Percentiles rank a stretch among this genome's conserved stretches.
Conservation (phyloP, 192 early-diverging fungal species). For the Neocallimastix lanati region DNA sequence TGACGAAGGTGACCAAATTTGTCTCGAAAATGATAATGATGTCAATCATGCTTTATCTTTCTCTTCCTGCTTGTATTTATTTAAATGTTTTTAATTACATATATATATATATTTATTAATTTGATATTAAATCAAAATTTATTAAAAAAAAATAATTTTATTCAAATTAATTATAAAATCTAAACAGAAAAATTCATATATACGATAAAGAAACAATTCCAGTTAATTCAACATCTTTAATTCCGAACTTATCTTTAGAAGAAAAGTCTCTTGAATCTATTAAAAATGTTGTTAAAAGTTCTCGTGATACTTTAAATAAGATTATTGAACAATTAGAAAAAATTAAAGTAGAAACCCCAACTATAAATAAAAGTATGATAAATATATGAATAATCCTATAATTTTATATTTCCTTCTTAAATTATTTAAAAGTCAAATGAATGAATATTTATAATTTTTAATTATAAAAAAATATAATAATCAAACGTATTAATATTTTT, state of each 20-base stretch:
- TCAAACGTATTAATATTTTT: too few relatives aligned
- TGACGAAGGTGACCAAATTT: not conserved
- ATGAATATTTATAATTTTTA: too few relatives aligned
- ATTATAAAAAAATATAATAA: too few relatives aligned
- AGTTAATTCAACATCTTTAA: not conserved
- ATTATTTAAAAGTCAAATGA: too few relatives aligned
- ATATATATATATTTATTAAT: too few relatives aligned
- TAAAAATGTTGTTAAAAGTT: not conserved
- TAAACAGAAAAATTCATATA: not conserved
- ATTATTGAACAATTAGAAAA: not conserved
- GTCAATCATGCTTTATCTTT: not conserved
- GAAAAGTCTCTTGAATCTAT: not conserved
- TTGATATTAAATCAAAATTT: too few relatives aligned
- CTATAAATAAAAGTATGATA: too few relatives aligned
- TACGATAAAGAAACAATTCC: not conserved
- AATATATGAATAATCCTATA: too few relatives aligned
- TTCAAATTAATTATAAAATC: too few relatives aligned
- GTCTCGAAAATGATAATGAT: not conserved
- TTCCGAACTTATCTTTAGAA: not conserved
- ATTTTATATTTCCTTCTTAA: too few relatives aligned
- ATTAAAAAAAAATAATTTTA: too few relatives aligned
- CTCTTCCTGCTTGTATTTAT: not conserved
- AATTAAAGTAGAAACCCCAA: not conserved
- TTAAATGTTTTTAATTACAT: too few relatives aligned
- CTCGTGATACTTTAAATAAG: not conserved